A percentile compares a stretch with the other conserved stretches of the same genome.
Evolutionary conservation across 129 eudicot genomes (phyloP).

Genomic region (Oenanthe sinensis): DNA sequence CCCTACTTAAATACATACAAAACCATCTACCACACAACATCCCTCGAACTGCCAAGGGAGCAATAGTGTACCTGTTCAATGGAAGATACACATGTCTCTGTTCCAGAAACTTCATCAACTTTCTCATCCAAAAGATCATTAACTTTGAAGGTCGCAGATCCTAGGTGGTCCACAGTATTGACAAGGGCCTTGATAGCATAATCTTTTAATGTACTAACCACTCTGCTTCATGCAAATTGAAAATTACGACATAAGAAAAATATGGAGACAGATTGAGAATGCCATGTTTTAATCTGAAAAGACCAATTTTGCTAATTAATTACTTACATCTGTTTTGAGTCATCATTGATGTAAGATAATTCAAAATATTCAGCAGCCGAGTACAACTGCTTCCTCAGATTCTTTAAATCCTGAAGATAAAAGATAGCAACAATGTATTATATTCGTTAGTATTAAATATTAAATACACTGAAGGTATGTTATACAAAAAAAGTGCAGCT

Average conservation of each 20-base stretch:
- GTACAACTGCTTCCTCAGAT: constrained; percentile 76
- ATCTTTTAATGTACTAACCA: constrained; percentile 78
- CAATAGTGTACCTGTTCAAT: constrained; percentile 59
- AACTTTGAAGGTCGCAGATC: constrained; percentile 75
- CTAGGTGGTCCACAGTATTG: constrained; percentile 95
- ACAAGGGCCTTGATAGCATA: constrained; percentile 89
- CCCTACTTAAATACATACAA: not conserved
- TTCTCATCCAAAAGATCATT: constrained; percentile 63
- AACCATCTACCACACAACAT: not conserved
- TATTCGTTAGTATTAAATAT: not conserved
- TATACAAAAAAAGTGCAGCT: not conserved
- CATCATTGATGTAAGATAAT: constrained; percentile 73
- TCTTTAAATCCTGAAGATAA: constrained; percentile 73
- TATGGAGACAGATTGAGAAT: not conserved
- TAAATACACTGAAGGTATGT: not conserved
- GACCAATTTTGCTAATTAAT: constrained; percentile 2
- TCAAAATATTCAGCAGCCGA: constrained; percentile 95
- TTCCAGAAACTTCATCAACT: constrained; percentile 74
- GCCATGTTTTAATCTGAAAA: constrained; percentile 1
- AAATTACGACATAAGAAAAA: not conserved
- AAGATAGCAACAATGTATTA: constrained; percentile 2
- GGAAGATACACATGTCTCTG: constrained; percentile 74
- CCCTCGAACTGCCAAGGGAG: not conserved
- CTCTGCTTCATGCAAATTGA: constrained; percentile 29
- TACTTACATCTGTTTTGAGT: constrained; percentile 77